Conservation (phyloP, 2,329 filamentous ascomycete species). For the Colletotrichum phormii region DNA sequence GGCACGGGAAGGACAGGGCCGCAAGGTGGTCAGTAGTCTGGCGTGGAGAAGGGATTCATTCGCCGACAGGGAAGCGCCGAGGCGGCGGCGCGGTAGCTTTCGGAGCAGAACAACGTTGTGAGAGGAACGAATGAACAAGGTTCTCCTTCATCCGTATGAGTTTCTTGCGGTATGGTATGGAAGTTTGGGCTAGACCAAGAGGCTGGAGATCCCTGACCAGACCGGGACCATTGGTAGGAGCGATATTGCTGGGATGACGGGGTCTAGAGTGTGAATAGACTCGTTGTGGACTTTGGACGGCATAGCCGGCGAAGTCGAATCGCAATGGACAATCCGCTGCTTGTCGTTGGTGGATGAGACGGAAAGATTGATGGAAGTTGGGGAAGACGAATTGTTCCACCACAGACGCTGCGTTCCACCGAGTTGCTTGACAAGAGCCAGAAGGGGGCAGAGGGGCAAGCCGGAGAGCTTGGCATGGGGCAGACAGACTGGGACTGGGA, state of each 20-base stretch:
- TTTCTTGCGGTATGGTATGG: conserved; percentile 4
- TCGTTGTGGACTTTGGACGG: conserved; percentile 26
- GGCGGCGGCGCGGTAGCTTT: conserved; percentile 8
- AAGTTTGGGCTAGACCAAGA: conserved; percentile 23
- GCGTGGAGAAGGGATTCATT: conserved; percentile 23
- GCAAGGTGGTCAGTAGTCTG: conserved; percentile 9
- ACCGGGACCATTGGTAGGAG: conserved; percentile 25
- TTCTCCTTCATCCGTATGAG: not conserved
- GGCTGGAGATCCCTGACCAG: conserved; percentile 26
- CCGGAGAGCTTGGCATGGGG: conserved; percentile 35
- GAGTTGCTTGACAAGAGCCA: conserved; percentile 29
- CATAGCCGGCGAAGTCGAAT: conserved; percentile 20
- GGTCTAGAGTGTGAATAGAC: conserved; percentile 15
- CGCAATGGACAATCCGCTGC: conserved; percentile 22
- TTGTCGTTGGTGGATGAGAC: conserved; percentile 39
- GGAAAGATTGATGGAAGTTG: conserved; percentile 36
- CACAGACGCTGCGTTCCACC: conserved; percentile 37
- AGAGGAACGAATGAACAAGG: not conserved
- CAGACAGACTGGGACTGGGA: conserved; percentile 20
- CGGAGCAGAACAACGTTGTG: conserved; percentile 14
- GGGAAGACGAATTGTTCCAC: conserved; percentile 39
- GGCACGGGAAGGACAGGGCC: conserved; percentile 32
- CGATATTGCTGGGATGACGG: conserved; percentile 27
- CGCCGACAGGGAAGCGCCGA: conserved; percentile 29
- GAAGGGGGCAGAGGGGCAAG: conserved; percentile 29